Evolutionary conservation across 192 early-diverging fungal species (phyloP).

Genomic region (Coemansia sp.): DNA sequence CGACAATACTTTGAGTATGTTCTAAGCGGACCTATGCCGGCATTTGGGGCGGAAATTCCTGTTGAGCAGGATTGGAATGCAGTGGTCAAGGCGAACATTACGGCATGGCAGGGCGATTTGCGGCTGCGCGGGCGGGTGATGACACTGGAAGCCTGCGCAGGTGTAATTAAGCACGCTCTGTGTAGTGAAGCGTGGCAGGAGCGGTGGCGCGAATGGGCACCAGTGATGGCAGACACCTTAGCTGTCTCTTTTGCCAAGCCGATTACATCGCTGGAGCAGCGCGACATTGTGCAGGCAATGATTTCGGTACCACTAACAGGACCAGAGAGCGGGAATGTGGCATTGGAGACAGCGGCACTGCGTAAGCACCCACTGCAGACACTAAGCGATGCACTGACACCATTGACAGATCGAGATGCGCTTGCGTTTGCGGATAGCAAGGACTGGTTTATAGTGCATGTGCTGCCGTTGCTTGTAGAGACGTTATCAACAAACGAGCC

Average conservation of each 20-base stretch:
- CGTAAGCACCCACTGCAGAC: slow-evolving; percentile 22
- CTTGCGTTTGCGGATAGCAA: slow-evolving; percentile 37
- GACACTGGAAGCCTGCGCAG: slow-evolving; percentile 1
- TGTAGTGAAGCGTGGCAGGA: slow-evolving; percentile 24
- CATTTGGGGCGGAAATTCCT: slow-evolving; percentile 26
- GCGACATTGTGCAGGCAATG: slow-evolving; percentile 26
- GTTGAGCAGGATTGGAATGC: slow-evolving; percentile 39
- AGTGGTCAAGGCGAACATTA: slow-evolving; percentile 14
- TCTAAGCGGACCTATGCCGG: slow-evolving; percentile 13
- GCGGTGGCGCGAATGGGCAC: slow-evolving; percentile 36
- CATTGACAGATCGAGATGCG: slow-evolving; percentile 3
- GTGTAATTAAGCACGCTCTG: slow-evolving; percentile 13
- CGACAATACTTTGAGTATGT: slow-evolving; percentile 21
- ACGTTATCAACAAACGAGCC: slow-evolving; percentile 5
- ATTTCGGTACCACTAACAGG: slow-evolving; percentile 16
- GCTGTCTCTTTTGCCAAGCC: slow-evolving; percentile 10
- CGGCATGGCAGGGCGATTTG: slow-evolving; percentile 25
- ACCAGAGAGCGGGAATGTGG: background rate
- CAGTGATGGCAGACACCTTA: slow-evolving; percentile 6
- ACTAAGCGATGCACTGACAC: slow-evolving; percentile 14
- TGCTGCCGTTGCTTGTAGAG: slow-evolving; percentile 22
- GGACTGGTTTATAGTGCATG: slow-evolving; percentile 43
- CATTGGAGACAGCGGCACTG: background rate
- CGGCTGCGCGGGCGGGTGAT: slow-evolving; percentile 13
- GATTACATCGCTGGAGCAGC: slow-evolving; percentile 4